These are phyloP conservation scores for Pythium guiyangense DNA, from an alignment of 352 stramenopile genomes.

Conservation along the genomic window DNA sequence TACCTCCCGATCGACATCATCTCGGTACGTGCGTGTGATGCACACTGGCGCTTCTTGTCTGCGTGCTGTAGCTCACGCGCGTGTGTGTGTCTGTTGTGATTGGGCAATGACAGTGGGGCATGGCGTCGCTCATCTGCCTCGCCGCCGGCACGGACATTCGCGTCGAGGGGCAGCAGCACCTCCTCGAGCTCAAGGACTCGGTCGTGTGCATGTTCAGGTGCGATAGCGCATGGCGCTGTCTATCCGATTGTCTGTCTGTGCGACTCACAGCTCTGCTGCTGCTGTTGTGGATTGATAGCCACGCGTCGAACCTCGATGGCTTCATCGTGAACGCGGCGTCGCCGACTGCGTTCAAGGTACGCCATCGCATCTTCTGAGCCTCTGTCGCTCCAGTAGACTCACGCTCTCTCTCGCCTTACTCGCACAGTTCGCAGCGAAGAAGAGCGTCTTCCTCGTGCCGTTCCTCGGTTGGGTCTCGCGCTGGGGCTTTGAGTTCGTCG, in stretches of 20 bases:
- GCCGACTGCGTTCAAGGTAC: conserved; percentile 64
- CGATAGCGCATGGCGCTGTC: not conserved
- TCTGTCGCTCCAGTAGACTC: not conserved
- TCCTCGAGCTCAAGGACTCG: conserved; percentile 50
- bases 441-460: conserved; percentile 77
- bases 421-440: conserved; percentile 75
- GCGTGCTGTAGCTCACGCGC: not conserved
- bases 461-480: conserved; percentile 70
- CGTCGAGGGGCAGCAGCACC: conserved; percentile 47
- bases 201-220: conserved; percentile 84
- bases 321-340: conserved; percentile 79
- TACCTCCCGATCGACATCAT: conserved; percentile 76
- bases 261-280: no score
- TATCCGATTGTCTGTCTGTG: not conserved
- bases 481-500: conserved; percentile 77
- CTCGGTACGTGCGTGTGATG: conserved; percentile 24
- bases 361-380: not conserved
- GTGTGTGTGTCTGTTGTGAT: not conserved
- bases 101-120: conserved; percentile 9
- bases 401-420: not conserved
- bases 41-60: not conserved
- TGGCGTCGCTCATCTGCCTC: conserved; percentile 43
- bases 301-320: conserved; percentile 80
- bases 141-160: conserved; percentile 41
- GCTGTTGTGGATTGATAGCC: conserved; percentile 20